Base-by-base conservation (phyloP, 768 basidiomycete genomes). In the Tricholomella constricta region DNA sequence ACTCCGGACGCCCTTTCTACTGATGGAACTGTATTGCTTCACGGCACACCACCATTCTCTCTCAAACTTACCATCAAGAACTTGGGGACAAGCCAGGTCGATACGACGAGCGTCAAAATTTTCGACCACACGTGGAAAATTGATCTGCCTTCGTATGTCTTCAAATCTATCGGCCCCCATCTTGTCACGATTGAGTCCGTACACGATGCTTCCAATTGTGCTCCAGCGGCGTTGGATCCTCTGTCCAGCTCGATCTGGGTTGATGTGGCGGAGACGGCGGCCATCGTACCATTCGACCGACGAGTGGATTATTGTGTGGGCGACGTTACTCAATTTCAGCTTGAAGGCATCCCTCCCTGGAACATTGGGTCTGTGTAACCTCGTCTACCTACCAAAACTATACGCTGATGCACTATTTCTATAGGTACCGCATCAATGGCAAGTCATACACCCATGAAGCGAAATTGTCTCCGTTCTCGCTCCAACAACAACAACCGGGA, bases 301-400 rank as follows among this genome's bases (percentile, higher is more conserved):
- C 79, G 84, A 51, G 78, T 78, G 59, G 87, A 98, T 63, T 86
- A 89, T 55, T 99, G 97, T 70, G 88, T 91, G 2, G 96, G 95
- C 8, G 94, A 98, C 54, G 78, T 85, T 25, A 78, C 90, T 8
- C 92, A 92, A 57, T 98, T 97, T 78, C 87, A 95, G 65, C 76
- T 99, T 14, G 93, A 97, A 69, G 97, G 97, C 38, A 89, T 84
- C 27, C 89, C 94, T 14, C 94, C 96, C 3, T 98, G 94, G 94
- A 87, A 83, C 3, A 82, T 98, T 47, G 86, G 85, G 89, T 92
- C 60, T 38, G 84, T 66, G 48, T 31, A 29, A 22, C 36, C 29
- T 54, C 23, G 7, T 25, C 42, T 55, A 25, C 22, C 29, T n/a
- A 31, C 23, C 45, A 20, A 35, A 11, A 19, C 17, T 23, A 20